A percentile compares a stretch with the other conserved stretches of the same genome.
phyloP scores from a whole-genome alignment of 2,329 filamentous ascomycete genomes.

The Phialemoniopsis sp. region DNA sequence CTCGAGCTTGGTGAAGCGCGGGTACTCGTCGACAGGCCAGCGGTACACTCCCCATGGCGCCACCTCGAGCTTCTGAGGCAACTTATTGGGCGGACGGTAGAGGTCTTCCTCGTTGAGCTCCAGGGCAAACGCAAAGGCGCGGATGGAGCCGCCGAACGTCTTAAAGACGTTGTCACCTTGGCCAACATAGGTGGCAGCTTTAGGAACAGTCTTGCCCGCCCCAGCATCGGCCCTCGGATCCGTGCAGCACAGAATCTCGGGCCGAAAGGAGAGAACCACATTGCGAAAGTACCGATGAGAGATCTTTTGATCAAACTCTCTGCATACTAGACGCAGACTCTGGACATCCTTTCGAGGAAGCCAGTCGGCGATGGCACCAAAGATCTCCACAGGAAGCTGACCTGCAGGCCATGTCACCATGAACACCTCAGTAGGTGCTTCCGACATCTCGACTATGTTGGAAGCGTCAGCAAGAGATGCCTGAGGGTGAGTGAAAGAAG shows the following conservation, averaged over 20 bases:
- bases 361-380: conserved; percentile 49
- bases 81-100: conserved; percentile 50
- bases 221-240: conserved; percentile 18
- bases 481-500: too few species aligned
- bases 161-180: conserved; percentile 42
- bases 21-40: conserved; percentile 58
- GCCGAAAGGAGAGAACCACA: conserved; percentile 62
- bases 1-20: conserved; percentile 54
- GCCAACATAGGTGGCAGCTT: conserved; percentile 1
- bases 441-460: too few species aligned
- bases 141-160: conserved; percentile 56
- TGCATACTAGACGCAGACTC: conserved; percentile 56
- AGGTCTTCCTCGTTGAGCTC: conserved; percentile 56
- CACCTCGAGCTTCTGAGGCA: conserved; percentile 45
- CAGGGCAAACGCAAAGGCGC: conserved; percentile 62
- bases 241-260: conserved; percentile 50
- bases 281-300: conserved; percentile 49
- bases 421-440: too few species aligned
- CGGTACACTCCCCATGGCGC: conserved; percentile 62
- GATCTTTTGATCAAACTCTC: conserved; percentile 37
- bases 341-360: conserved; percentile 56
- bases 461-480: too few species aligned
- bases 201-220: conserved; percentile 5
- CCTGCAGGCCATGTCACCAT: conserved; percentile 23
- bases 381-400: conserved; percentile 57